phyloP scores from a whole-genome alignment of 805 yeast species.

The Lachancea dasiensis region DNA sequence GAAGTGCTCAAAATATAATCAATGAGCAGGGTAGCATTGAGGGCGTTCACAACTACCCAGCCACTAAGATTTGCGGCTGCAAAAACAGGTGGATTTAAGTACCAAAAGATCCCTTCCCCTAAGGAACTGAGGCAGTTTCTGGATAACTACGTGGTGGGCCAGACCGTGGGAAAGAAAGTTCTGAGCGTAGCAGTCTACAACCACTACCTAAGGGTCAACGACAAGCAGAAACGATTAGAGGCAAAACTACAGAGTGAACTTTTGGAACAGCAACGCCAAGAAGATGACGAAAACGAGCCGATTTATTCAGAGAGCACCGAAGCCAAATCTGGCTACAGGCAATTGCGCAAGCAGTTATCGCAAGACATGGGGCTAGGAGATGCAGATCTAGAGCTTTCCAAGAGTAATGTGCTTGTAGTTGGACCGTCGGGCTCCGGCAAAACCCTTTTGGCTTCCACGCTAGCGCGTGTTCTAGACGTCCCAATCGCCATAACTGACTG shows the following conservation, averaged over 20 bases:
- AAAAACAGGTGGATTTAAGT: not conserved
- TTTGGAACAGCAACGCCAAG: constrained; percentile 16
- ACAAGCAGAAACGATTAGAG: constrained; percentile 33
- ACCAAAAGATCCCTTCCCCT: constrained; percentile 41
- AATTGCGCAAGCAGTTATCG: constrained; percentile 28
- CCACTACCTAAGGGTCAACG: constrained; percentile 47
- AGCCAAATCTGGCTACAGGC: constrained; percentile 27
- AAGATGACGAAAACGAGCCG: constrained; percentile 25
- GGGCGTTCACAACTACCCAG: not conserved
- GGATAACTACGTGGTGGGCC: constrained; percentile 52
- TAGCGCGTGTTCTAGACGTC: constrained; percentile 46
- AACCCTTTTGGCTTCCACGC: constrained; percentile 49
- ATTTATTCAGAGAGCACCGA: constrained; percentile 25
- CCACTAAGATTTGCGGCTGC: not conserved
- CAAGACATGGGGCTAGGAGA: constrained; percentile 25
- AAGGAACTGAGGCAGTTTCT: constrained; percentile 38
- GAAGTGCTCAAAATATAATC: too few species aligned
- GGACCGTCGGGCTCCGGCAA: constrained; percentile 65
- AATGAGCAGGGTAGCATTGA: constrained; percentile 5
- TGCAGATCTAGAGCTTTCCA: constrained; percentile 44
- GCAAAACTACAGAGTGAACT: constrained; percentile 24
- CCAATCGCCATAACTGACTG: constrained; percentile 58
- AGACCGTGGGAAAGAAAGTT: constrained; percentile 49
- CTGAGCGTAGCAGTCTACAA: constrained; percentile 57
- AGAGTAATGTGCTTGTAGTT: constrained; percentile 48